Conservation (phyloP, 257 asterid genomes). For the Solanum appendiculatum region DNA sequence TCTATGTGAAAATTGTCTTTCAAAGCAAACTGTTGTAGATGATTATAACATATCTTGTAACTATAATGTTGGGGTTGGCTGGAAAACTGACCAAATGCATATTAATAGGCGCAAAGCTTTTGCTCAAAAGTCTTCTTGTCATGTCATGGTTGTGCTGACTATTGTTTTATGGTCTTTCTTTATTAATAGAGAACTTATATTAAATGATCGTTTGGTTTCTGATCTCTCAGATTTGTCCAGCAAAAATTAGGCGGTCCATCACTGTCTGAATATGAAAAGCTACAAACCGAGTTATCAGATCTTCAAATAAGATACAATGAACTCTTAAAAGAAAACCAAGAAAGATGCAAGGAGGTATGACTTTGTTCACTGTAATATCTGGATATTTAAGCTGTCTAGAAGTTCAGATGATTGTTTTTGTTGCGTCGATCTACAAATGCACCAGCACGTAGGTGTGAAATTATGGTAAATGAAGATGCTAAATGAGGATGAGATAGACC, state of each 20-base stretch:
- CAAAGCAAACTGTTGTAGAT: background rate
- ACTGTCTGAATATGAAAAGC: constrained; percentile 68
- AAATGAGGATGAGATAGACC: background rate
- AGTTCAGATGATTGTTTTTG: background rate
- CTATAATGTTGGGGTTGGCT: background rate
- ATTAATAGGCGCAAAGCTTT: background rate
- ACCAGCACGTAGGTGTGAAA: background rate
- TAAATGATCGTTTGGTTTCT: background rate
- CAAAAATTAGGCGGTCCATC: constrained; percentile 90
- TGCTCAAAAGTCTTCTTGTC: background rate
- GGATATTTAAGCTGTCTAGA: background rate
- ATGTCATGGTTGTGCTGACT: background rate
- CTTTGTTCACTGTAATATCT: background rate
- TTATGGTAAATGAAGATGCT: background rate
- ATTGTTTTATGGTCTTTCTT: background rate
- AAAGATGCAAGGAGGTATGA: constrained; percentile 62
- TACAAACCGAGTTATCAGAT: constrained; percentile 64
- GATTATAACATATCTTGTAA: background rate
- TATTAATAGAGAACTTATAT: background rate
- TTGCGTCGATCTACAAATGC: background rate
- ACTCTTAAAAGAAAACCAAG: constrained; percentile 59
- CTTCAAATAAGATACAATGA: constrained; percentile 51
- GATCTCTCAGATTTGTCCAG: constrained; percentile 61
- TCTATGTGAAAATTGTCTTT: background rate
- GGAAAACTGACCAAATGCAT: background rate